These are phyloP conservation scores for Rhodotorula paludigena DNA, from an alignment of 768 basidiomycete genomes.

Conservation along the genomic window DNA sequence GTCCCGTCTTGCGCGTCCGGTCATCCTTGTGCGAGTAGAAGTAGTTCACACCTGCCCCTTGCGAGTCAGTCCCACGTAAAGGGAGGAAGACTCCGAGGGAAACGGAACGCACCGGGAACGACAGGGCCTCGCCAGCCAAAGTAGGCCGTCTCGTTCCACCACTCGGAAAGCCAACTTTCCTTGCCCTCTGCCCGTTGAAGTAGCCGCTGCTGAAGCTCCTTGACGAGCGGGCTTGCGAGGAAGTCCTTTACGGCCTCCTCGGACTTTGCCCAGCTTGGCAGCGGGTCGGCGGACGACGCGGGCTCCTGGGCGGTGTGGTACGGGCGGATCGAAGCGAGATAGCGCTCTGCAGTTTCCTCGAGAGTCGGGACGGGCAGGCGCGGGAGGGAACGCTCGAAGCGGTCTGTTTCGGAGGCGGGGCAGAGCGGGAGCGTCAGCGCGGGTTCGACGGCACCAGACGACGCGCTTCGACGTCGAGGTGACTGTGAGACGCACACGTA, in stretches of 20 bases:
- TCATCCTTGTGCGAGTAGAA: slow-evolving; percentile 72
- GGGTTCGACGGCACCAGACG: too few species aligned
- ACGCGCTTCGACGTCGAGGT: background rate
- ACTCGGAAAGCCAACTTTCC: slow-evolving; percentile 84
- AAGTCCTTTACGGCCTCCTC: slow-evolving; percentile 59
- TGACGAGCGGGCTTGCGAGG: slow-evolving; percentile 61
- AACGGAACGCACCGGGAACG: slow-evolving; percentile 31
- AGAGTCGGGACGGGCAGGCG: slow-evolving; percentile 77
- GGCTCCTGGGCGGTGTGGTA: slow-evolving; percentile 56
- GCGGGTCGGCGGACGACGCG: slow-evolving; percentile 11
- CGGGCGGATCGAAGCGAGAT: slow-evolving; percentile 77
- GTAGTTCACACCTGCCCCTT: slow-evolving; percentile 80
- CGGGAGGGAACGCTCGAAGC: slow-evolving; percentile 43
- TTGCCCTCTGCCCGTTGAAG: slow-evolving; percentile 61
- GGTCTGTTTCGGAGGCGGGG: slow-evolving; percentile 8
- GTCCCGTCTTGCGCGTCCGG: slow-evolving; percentile 35
- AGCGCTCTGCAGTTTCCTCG: slow-evolving; percentile 74
- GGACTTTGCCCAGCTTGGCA: slow-evolving; percentile 24
- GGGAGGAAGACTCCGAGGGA: background rate
- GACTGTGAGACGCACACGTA: slow-evolving; percentile 19
- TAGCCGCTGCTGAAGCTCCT: slow-evolving; percentile 70
- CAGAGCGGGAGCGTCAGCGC: background rate
- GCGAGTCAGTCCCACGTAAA: background rate
- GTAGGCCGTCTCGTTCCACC: slow-evolving; percentile 84
- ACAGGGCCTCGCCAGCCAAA: slow-evolving; percentile 37